Evolutionary conservation across 1,284 basidiomycete genomes (phyloP).

Genomic region (Pseudozyma tsukubaensis): DNA sequence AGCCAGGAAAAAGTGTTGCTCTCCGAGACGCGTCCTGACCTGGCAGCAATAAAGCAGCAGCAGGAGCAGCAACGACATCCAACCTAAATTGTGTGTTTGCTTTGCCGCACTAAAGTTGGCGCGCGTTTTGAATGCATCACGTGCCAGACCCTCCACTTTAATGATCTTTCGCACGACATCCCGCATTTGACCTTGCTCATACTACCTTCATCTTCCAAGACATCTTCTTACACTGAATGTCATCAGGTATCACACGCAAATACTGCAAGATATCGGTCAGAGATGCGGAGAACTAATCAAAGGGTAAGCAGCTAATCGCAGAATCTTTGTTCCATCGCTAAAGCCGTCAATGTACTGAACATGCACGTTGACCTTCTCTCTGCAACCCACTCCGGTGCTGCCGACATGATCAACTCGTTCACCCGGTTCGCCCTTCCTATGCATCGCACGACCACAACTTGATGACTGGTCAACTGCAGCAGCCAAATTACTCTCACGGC

Average conservation of each 20-base stretch:
- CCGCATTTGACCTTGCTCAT: neutral
- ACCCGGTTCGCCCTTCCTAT: neutral
- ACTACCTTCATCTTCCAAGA: neutral
- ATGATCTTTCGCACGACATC: conserved; percentile 25
- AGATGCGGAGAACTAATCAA: conserved; percentile 9
- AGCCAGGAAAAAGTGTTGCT: conserved; percentile 13
- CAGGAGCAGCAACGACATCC: neutral
- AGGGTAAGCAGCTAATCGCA: conserved; percentile 1
- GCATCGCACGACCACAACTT: neutral
- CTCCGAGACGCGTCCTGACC: conserved; percentile 5
- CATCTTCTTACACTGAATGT: neutral
- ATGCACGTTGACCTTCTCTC: neutral
- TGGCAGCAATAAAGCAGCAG: neutral
- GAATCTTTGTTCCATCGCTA: neutral
- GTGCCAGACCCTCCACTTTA: conserved; percentile 26
- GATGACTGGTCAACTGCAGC: neutral
- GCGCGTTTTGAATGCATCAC: conserved; percentile 24
- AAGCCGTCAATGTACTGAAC: neutral
- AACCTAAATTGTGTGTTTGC: conserved; percentile 8
- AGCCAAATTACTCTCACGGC: neutral
- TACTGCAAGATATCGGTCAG: too few species aligned
- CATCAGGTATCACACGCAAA: neutral
- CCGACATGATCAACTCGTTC: neutral
- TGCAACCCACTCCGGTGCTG: neutral
- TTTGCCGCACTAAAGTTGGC: neutral